These are phyloP conservation scores for Heliamphora exappendiculata DNA, from an alignment of 148 eudicot genomes.

Conservation along the genomic window DNA sequence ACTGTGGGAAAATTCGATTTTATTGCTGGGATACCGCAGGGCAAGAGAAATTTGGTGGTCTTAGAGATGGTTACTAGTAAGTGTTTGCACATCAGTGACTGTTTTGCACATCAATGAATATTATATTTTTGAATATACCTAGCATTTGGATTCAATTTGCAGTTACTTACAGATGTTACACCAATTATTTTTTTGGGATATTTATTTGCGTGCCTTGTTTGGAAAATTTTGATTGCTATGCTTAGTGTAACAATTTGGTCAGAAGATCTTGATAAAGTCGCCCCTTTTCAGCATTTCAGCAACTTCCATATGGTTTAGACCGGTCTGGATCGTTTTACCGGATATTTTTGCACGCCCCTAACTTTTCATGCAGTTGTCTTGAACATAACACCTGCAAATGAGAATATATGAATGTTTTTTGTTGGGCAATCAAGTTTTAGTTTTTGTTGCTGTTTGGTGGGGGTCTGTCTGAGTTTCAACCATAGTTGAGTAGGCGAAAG, in stretches of 20 bases:
- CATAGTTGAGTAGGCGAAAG: too few species aligned
- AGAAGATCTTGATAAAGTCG: neutral
- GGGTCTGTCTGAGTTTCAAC: too few species aligned
- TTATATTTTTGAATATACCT: neutral
- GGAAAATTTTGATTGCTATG: neutral
- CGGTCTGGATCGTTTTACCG: too few species aligned
- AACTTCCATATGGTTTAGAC: too few species aligned
- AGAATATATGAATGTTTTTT: too few species aligned
- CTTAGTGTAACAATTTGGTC: neutral
- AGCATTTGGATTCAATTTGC: neutral
- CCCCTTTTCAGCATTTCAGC: too few species aligned
- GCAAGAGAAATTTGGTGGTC: constrained; percentile 39
- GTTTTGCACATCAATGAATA: neutral
- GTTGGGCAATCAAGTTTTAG: too few species aligned
- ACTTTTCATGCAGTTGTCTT: too few species aligned
- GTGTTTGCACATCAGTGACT: neutral
- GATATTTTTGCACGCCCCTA: too few species aligned
- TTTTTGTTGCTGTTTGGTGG: too few species aligned
- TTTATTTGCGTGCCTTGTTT: neutral
- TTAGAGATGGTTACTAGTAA: constrained; percentile 37
- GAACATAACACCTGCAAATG: too few species aligned
- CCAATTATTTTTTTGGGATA: neutral
- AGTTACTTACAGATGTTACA: neutral
- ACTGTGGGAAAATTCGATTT: constrained; percentile 22
- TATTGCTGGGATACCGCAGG: constrained; percentile 42